Conservation (phyloP, 257 asterid genomes). For the Penstemon davidsonii region DNA sequence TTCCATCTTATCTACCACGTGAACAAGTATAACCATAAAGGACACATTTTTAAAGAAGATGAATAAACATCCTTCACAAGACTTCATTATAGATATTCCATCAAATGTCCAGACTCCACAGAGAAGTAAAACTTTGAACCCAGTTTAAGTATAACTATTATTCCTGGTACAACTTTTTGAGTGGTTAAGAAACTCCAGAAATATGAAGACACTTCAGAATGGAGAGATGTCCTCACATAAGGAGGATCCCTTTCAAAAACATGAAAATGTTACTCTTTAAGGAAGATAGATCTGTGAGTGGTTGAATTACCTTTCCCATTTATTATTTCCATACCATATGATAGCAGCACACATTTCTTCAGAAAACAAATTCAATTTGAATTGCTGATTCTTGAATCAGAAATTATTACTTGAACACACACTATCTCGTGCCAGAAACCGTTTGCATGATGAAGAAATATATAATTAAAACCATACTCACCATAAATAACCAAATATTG, state of each 20-base stretch:
- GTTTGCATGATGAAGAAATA: background rate
- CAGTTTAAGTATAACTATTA: background rate
- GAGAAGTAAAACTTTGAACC: background rate
- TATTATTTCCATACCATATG: background rate
- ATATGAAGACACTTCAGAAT: background rate
- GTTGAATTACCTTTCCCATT: background rate
- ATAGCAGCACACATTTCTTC: background rate
- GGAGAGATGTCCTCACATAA: background rate
- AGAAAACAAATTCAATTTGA: conserved; percentile 8
- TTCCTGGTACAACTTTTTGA: background rate
- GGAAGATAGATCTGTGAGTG: conserved; percentile 6
- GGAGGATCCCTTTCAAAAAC: background rate
- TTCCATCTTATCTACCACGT: no score
- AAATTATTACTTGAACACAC: conserved; percentile 1
- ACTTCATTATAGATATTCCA: background rate
- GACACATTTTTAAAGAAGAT: no score
- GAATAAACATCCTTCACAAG: no score
- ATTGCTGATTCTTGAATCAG: background rate
- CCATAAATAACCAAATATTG: conserved; percentile 2
- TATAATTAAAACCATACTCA: conserved; percentile 4
- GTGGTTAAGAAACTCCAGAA: background rate
- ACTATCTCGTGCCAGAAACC: background rate
- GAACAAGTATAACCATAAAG: no score
- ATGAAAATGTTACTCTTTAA: conserved; percentile 3
- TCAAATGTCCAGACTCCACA: background rate